These are phyloP conservation scores for Debaryomycetaceae sp. DNA, from an alignment of 1,139 yeast genomes.

Conservation along the genomic window DNA sequence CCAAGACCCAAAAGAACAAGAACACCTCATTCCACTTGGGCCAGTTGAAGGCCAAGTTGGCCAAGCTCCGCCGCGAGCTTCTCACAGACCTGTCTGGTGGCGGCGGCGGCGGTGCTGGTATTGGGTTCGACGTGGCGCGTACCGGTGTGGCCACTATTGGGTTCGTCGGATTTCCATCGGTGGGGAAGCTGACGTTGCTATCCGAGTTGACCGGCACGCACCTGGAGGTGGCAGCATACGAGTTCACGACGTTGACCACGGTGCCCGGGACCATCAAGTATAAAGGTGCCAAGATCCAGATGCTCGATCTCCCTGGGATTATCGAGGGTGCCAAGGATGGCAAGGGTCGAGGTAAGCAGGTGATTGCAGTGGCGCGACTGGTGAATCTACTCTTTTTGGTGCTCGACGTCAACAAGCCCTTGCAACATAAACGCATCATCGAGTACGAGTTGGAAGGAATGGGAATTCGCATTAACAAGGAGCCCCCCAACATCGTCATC, in stretches of 20 bases:
- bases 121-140: constrained; percentile 95
- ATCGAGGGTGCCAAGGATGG: constrained; percentile 99
- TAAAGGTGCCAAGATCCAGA: constrained; percentile 96
- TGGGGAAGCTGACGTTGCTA: constrained; percentile 89
- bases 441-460: constrained; percentile 96
- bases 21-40: constrained; percentile 96
- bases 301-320: constrained; percentile 97
- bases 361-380: constrained; percentile 96
- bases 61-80: constrained; percentile 88
- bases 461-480: constrained; percentile 88
- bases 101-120: constrained; percentile 83
- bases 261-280: constrained; percentile 96
- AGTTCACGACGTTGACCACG: constrained; percentile 94
- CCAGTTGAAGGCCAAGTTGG: constrained; percentile 91
- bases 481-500: constrained; percentile 87
- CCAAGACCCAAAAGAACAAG: constrained; percentile 92
- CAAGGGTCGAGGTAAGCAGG: constrained; percentile 98
- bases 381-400: constrained; percentile 91
- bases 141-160: constrained; percentile 98
- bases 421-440: constrained; percentile 87
- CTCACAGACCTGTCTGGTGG: constrained; percentile 72
- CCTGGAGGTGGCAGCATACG: constrained; percentile 96
- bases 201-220: constrained; percentile 91
- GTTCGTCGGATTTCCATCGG: constrained; percentile 97
- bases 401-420: constrained; percentile 91